A percentile compares a stretch with the other conserved stretches of the same genome.
Evolutionary conservation across 2,329 filamentous ascomycete genomes (phyloP).

Genomic region (Hymenoscyphus infarciens): DNA sequence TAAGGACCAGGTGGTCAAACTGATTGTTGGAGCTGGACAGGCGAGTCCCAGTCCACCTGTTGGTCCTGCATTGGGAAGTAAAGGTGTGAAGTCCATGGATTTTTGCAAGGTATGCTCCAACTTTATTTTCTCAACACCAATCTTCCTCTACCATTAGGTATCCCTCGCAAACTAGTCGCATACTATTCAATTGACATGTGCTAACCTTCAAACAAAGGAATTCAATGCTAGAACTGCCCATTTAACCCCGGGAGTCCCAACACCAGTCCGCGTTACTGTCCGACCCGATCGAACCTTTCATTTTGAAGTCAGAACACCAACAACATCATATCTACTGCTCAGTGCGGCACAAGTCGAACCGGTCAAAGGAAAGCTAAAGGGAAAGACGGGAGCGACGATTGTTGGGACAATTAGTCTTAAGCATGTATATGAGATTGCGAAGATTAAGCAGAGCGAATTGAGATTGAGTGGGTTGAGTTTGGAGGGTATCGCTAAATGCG

Average conservation of each 20-base stretch:
- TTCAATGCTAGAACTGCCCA: slow-evolving; percentile 94
- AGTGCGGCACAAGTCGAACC: slow-evolving; percentile 73
- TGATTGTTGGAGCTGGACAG: slow-evolving; percentile 95
- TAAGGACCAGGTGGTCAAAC: slow-evolving; percentile 79
- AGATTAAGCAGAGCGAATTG: slow-evolving; percentile 83
- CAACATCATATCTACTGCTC: slow-evolving; percentile 86
- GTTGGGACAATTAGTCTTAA: slow-evolving; percentile 89
- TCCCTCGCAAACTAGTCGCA: background rate
- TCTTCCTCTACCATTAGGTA: background rate
- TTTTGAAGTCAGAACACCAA: slow-evolving; percentile 90
- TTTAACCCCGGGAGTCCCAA: slow-evolving; percentile 76
- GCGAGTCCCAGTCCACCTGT: slow-evolving; percentile 93
- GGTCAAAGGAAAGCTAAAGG: slow-evolving; percentile 73
- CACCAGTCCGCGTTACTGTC: slow-evolving; percentile 87
- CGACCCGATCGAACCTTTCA: slow-evolving; percentile 89
- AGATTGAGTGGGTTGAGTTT: slow-evolving; percentile 68
- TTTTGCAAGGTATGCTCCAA: slow-evolving; percentile 79
- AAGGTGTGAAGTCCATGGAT: slow-evolving; percentile 99
- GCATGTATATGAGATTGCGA: slow-evolving; percentile 96
- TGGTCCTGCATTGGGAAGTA: slow-evolving; percentile 91
- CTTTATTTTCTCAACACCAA: background rate
- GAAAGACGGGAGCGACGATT: slow-evolving; percentile 67
- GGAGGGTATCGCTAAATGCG: slow-evolving; percentile 67
- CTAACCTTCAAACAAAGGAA: slow-evolving; percentile 57
- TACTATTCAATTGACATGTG: slow-evolving; percentile 2